These are phyloP conservation scores for Yamadazyma aaseri DNA, from an alignment of 1,139 yeast genomes.

Conservation along the genomic window DNA sequence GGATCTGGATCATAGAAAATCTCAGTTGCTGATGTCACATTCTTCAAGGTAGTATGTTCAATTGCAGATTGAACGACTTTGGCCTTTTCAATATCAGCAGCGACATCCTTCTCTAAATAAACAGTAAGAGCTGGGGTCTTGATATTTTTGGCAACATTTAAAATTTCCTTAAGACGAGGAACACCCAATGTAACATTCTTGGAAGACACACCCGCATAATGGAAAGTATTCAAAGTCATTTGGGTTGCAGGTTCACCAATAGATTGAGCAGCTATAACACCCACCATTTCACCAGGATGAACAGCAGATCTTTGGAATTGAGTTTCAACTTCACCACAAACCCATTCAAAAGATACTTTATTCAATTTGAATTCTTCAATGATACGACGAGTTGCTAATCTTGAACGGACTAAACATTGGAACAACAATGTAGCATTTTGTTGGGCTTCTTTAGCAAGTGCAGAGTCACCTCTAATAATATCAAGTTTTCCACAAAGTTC, in stretches of 20 bases:
- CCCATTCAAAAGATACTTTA: constrained; percentile 92
- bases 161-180: constrained; percentile 98
- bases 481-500: constrained; percentile 63
- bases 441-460: constrained; percentile 80
- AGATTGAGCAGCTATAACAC: constrained; percentile 98
- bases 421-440: constrained; percentile 86
- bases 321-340: constrained; percentile 86
- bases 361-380: constrained; percentile 87
- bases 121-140: constrained; percentile 98
- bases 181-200: constrained; percentile 99
- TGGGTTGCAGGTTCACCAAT: constrained; percentile 99
- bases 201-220: constrained; percentile 99
- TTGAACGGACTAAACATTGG: constrained; percentile 88
- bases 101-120: constrained; percentile 75
- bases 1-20: constrained; percentile 98
- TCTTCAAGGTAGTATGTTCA: constrained; percentile 91
- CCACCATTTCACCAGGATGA: constrained; percentile 99
- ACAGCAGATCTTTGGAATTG: constrained; percentile 92
- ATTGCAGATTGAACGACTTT: constrained; percentile 95
- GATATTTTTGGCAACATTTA: constrained; percentile 96
- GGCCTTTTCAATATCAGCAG: constrained; percentile 88
- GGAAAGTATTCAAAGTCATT: constrained; percentile 99
- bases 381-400: constrained; percentile 87
- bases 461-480: constrained; percentile 82
- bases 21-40: constrained; percentile 96